phyloP scores from a whole-genome alignment of 768 basidiomycete genomes.

The Boletellus ananiceps region DNA sequence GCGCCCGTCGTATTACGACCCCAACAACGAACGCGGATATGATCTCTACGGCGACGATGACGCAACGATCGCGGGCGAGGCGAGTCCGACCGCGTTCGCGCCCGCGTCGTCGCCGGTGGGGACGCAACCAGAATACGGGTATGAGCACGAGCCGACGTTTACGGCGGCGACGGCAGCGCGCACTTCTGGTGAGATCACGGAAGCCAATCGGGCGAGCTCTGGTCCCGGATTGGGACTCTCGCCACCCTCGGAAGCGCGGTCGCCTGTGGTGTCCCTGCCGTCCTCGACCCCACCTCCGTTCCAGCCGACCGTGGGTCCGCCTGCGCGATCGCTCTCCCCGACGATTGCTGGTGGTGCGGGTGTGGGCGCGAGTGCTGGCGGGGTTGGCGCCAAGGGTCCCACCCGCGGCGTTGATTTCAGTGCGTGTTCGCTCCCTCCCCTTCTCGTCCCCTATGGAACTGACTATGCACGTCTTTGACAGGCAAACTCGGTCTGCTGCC shows the following conservation, averaged over 20 bases:
- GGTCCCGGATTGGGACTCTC: neutral
- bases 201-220: too few relatives aligned
- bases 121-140: too few relatives aligned
- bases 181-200: too few relatives aligned
- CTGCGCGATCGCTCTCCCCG: constrained; percentile 10
- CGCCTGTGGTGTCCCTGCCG: constrained; percentile 4
- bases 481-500: constrained; percentile 70
- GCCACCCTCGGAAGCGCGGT: neutral
- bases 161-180: too few relatives aligned
- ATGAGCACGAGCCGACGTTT: too few relatives aligned
- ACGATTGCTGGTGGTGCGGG: neutral
- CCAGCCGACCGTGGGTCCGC: neutral
- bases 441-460: neutral
- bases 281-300: neutral
- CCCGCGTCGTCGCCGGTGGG: too few relatives aligned
- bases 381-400: constrained; percentile 4
- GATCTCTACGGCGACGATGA: constrained; percentile 22
- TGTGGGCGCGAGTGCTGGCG: neutral
- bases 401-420: constrained; percentile 30
- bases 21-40: constrained; percentile 32
- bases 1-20: constrained; percentile 32
- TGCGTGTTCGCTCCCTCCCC: constrained; percentile 10
- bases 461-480: constrained; percentile 13
- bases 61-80: neutral
- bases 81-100: too few relatives aligned